Base-by-base conservation (phyloP, 2,329 filamentous ascomycete species). In the Talaromyces sp. region DNA sequence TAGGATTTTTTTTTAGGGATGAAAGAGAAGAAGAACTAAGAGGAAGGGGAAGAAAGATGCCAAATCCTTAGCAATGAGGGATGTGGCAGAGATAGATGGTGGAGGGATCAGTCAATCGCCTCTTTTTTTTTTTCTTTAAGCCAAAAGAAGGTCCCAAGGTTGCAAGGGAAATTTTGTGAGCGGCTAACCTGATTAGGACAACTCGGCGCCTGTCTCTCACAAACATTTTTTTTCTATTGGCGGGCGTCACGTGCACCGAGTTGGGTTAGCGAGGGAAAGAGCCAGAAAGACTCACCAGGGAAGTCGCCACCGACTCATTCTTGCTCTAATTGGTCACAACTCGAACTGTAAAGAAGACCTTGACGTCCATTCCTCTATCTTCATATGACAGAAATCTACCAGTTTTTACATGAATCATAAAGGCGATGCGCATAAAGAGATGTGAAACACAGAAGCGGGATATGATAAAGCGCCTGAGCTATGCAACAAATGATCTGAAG, bases 1-100 rank as follows among this genome's bases (percentile, higher is more conserved):
- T 75, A 71, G 73, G 58, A 51, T 58, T 39, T 59, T 63, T 62
- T 65, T 69, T 69, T 66, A 63, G 63, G 63, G 35, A 39, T 65
- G 65, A 67, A 65, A 68, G 60, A 62, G 60, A 62, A 62, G 61
- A 63, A 66, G 63, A 62, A 62, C 60, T 62, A 61, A 61, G 61
- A 62, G 62, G 60, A 62, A 59, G 62, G 59, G 61, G 63, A 59
- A 62, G 60, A 61, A 62, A 55, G 56, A 62, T 58, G 57, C 60
- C 55, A 59, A 62, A 64, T 57, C 62, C 61, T 60, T 60, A 65
- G 57, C 57, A 63, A 59, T 52, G 59, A 64, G 51, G 46, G 56
- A 54, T 58, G 57, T 60, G 61, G 56, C 50, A 58, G 53, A n/a
- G n/a, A n/a, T n/a, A n/a, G 25, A 48, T 60, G 60, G 53, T 60